Evolutionary conservation across 257 asterid genomes (phyloP).

Genomic region (Scutellaria minor): DNA sequence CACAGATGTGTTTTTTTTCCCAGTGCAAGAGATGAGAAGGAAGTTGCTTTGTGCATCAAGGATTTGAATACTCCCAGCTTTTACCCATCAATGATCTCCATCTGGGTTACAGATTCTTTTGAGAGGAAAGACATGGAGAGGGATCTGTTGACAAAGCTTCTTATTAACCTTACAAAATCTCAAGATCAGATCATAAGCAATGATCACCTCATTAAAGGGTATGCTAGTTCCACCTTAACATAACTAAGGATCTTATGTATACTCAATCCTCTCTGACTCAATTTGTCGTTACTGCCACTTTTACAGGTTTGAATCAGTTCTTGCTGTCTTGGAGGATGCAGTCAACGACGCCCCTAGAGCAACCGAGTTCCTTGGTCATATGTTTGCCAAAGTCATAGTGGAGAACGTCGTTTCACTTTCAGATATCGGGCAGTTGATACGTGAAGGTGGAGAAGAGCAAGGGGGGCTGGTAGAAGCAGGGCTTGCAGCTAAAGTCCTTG

Average conservation of each 20-base stretch:
- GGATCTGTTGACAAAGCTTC: constrained; percentile 75
- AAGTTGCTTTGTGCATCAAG: constrained; percentile 78
- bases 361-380: constrained; percentile 59
- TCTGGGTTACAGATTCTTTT: constrained; percentile 85
- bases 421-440: constrained; percentile 50
- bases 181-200: constrained; percentile 53
- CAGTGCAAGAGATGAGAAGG: constrained; percentile 84
- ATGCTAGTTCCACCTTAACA: constrained; percentile 18
- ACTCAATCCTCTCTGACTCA: constrained; percentile 22
- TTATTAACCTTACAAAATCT: constrained; percentile 62
- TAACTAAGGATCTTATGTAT: constrained; percentile 38
- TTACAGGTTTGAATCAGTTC: constrained; percentile 70
- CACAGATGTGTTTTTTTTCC: constrained; percentile 26
- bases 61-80: constrained; percentile 76
- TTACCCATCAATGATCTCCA: constrained; percentile 79
- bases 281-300: constrained; percentile 9
- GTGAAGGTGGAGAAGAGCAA: constrained; percentile 62
- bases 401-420: constrained; percentile 55
- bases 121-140: constrained; percentile 89
- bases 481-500: constrained; percentile 65
- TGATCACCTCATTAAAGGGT: constrained; percentile 84
- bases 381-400: constrained; percentile 49
- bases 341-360: constrained; percentile 77
- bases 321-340: constrained; percentile 61
- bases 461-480: constrained; percentile 62